phyloP scores from a whole-genome alignment of 768 basidiomycete genomes.

The Gloeophyllum trabeum region DNA sequence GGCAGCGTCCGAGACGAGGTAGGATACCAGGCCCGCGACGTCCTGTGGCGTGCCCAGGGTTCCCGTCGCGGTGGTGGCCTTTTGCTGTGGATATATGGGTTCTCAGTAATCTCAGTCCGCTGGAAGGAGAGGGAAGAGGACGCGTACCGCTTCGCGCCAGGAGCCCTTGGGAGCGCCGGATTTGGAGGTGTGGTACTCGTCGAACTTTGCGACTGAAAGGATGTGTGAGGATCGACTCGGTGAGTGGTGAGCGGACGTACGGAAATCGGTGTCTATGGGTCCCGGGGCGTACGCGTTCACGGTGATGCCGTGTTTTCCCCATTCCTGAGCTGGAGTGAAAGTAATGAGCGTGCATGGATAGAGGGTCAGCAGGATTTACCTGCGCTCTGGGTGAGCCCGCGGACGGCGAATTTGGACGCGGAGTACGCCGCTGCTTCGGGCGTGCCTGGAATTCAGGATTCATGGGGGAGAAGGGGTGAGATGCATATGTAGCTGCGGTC shows the following conservation, averaged over 20 bases:
- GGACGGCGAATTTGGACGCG: constrained; percentile 5
- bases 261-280: constrained; percentile 4
- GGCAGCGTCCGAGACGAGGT: constrained; percentile 19
- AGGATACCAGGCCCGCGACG: constrained; percentile 21
- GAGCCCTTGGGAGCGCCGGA: background rate
- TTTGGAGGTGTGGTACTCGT: background rate
- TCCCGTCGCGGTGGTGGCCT: constrained; percentile 1
- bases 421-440: constrained; percentile 4
- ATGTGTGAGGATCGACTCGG: background rate
- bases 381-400: constrained; percentile 6
- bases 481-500: no score
- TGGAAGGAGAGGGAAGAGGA: background rate
- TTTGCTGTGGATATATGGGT: background rate
- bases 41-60: constrained; percentile 18
- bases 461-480: no score
- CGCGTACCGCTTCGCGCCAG: background rate
- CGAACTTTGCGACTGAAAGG: background rate
- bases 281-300: constrained; percentile 10
- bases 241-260: background rate
- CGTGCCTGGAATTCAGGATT: constrained; percentile 1
- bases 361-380: background rate
- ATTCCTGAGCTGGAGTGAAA: constrained; percentile 5
- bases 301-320: constrained; percentile 6
- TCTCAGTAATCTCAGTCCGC: background rate
- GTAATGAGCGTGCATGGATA: background rate